Percentiles rank a stretch among this genome's conserved stretches.
Evolutionary conservation across 2,329 filamentous ascomycete genomes (phyloP).

Genomic region (Aureobasidium sp.): DNA sequence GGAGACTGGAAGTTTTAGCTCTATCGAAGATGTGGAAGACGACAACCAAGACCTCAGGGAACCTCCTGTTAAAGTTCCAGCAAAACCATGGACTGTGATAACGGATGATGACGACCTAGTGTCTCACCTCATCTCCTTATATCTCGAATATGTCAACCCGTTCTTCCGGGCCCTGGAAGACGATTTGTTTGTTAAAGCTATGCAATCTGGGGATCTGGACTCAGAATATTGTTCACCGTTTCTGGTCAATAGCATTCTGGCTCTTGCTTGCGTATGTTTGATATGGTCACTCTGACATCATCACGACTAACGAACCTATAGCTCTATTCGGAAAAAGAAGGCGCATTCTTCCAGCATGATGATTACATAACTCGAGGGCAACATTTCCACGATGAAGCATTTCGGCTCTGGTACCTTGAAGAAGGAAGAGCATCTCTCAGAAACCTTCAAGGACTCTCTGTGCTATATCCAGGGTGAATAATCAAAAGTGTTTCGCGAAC

Average conservation of each 20-base stretch:
- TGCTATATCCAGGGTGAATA: neutral
- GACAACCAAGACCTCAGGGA: neutral
- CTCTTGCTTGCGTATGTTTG: constrained; percentile 13
- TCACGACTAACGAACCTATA: neutral
- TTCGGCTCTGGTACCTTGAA: constrained; percentile 13
- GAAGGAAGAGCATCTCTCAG: neutral
- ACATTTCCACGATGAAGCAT: constrained; percentile 15
- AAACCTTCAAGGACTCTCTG: neutral
- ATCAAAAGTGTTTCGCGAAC: no score
- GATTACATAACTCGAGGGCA: constrained; percentile 14
- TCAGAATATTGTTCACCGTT: constrained; percentile 29
- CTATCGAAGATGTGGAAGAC: neutral
- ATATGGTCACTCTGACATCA: neutral
- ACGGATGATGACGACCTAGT: constrained; percentile 23
- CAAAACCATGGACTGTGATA: constrained; percentile 26
- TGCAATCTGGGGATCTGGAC: constrained; percentile 24
- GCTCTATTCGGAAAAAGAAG: constrained; percentile 15
- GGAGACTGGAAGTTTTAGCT: neutral
- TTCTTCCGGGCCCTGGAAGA: constrained; percentile 28
- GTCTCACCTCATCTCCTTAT: constrained; percentile 26
- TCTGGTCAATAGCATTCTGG: constrained; percentile 29
- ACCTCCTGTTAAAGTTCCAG: constrained; percentile 20
- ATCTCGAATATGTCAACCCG: constrained; percentile 18
- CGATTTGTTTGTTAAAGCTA: constrained; percentile 29
- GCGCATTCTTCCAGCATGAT: constrained; percentile 2